Conservation (phyloP, 2,329 filamentous ascomycete genomes). For the Xylariales sp. region DNA sequence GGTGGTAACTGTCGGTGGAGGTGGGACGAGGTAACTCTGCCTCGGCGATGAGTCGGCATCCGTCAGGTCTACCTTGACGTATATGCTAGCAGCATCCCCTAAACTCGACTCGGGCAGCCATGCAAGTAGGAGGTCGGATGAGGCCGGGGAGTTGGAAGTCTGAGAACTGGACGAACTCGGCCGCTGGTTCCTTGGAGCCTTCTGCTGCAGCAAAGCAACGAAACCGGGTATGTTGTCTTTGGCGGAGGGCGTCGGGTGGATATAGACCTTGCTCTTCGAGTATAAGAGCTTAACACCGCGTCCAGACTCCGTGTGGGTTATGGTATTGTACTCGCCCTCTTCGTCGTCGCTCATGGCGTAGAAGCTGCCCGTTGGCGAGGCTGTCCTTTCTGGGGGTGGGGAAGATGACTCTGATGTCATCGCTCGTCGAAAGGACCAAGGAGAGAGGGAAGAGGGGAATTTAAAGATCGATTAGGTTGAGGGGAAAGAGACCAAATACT, state of each 20-base stretch:
- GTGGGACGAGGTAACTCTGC: constrained; percentile 86
- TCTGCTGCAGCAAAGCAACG: constrained; percentile 89
- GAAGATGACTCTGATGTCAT: constrained; percentile 7
- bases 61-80: constrained; percentile 90
- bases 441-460: neutral
- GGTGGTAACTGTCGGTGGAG: constrained; percentile 79
- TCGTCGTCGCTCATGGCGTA: constrained; percentile 97
- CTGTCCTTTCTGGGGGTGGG: neutral
- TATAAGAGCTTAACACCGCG: constrained; percentile 89
- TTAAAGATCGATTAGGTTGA: neutral
- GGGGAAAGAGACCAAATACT: neutral
- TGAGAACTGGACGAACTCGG: constrained; percentile 40
- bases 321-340: constrained; percentile 91
- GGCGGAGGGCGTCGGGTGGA: constrained; percentile 86
- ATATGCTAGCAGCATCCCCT: constrained; percentile 80
- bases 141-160: constrained; percentile 37
- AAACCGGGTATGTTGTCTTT: constrained; percentile 97
- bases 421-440: constrained; percentile 4
- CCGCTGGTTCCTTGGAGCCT: constrained; percentile 41
- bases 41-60: constrained; percentile 76
- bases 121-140: constrained; percentile 77
- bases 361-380: constrained; percentile 40
- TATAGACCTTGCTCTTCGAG: constrained; percentile 98
- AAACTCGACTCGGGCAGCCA: constrained; percentile 91
- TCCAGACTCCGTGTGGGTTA: constrained; percentile 72